These are phyloP conservation scores for Arctium lappa DNA, from an alignment of 129 eudicot species.

Conservation along the genomic window DNA sequence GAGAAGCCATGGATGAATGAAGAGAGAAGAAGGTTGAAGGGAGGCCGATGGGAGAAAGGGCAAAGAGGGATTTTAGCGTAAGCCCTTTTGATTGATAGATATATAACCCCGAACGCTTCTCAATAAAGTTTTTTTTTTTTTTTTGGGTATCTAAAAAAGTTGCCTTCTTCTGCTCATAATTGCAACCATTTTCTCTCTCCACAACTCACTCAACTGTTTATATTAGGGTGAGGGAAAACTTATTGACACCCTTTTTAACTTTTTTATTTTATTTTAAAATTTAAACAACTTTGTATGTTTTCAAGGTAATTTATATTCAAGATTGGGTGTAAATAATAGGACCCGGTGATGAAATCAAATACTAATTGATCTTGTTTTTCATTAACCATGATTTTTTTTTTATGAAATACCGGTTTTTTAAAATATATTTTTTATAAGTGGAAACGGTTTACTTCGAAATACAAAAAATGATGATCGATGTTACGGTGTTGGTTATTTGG, in stretches of 20 bases:
- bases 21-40: not conserved
- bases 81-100: conserved; percentile 28
- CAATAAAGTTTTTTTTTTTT: not conserved
- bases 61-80: conserved; percentile 24
- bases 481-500: not conserved
- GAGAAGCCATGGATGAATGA: conserved; percentile 56
- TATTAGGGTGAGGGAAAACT: too few species aligned
- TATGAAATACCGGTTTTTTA: too few species aligned
- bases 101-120: not conserved
- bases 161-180: not conserved
- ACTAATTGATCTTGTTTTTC: too few species aligned
- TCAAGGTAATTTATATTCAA: too few species aligned
- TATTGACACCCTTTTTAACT: too few species aligned
- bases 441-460: not conserved
- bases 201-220: not conserved
- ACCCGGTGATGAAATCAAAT: too few species aligned
- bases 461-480: not conserved
- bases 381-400: too few species aligned
- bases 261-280: too few species aligned
- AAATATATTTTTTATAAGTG: not conserved
- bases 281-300: too few species aligned
- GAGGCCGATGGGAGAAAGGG: conserved; percentile 20
- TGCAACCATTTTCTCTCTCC: not conserved
- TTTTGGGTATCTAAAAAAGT: conserved; percentile 9
- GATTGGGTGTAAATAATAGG: too few species aligned